Base-by-base conservation (phyloP, 2,329 filamentous ascomycete species). In the Aspergillus ochraceoroseus region DNA sequence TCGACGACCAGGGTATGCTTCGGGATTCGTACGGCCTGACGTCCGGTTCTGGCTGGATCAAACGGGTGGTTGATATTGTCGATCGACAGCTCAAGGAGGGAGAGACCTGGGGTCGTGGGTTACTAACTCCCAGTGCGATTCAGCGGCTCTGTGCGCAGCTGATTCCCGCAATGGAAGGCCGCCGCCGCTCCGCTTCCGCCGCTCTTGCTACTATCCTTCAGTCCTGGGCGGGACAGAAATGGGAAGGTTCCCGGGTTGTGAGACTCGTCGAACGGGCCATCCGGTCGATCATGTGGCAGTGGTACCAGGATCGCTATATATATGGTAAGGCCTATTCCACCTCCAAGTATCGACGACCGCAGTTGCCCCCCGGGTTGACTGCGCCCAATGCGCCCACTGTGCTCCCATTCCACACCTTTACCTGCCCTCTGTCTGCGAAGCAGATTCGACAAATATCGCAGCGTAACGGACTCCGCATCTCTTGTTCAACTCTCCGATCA, bases 331-430 rank as follows among this genome's bases (percentile, higher is more conserved):
- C 79, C 40, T 75, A 79, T 14, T 66, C 76, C 3, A 52, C 67
- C 5, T 73, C 73, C 7, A 73, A 68, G 51, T 95, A 95, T 61
- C 67, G 70, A 22, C 74, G 92, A 36, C 85, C 87, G 7, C 80
- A 79, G 44, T 70, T 94, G 7, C 92, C 90, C 3, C 65, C 73
- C 2, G 76, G 75, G 28, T 71, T 98, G 20, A 77, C 84, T 1
- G 76, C 94, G 7, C 92, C 92, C 3, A 81, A 85, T 19, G 90
- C 92, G 4, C 92, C 92, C 2, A 98, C 92, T 0, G 89, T 98
- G 1, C 73, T 98, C 1, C 92, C 92, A 0, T 98, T 98, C 58
- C 92, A 98, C 63, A 96, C 92, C 0, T 98, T 98, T 58, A 98
- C 92, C 1, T 95, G 86, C 50, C 92, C 92, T 0, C 72, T 98